Percentiles rank a stretch among this genome's conserved stretches.
phyloP scores from a whole-genome alignment of 2,329 filamentous ascomycete species.

The Claviceps pusilla region DNA sequence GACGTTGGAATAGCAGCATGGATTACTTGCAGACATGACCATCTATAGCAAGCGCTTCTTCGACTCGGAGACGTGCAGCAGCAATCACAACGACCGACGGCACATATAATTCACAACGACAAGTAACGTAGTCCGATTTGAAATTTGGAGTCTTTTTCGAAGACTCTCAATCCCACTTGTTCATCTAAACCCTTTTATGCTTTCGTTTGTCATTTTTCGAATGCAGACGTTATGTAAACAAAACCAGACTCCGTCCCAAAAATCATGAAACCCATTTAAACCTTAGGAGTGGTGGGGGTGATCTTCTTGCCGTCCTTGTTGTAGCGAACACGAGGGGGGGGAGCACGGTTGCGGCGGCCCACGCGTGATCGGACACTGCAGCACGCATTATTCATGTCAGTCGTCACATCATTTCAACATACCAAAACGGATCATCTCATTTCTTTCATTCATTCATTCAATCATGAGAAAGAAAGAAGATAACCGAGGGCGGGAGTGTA shows the following conservation, averaged over 20 bases:
- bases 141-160: slow-evolving; percentile 9
- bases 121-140: slow-evolving; percentile 12
- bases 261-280: slow-evolving; percentile 18
- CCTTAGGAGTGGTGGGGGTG: slow-evolving; percentile 49
- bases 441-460: not conserved
- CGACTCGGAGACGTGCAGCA: not conserved
- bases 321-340: slow-evolving; percentile 93
- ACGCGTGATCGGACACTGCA: slow-evolving; percentile 88
- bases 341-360: slow-evolving; percentile 96
- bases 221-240: slow-evolving; percentile 20
- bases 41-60: too few species aligned
- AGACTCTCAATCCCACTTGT: slow-evolving; percentile 18
- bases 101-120: slow-evolving; percentile 3
- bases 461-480: not conserved
- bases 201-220: slow-evolving; percentile 13
- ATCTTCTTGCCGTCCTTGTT: slow-evolving; percentile 99
- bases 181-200: slow-evolving; percentile 21
- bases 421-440: slow-evolving; percentile 8
- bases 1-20: not conserved
- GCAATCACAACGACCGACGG: not conserved
- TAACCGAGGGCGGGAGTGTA: slow-evolving; percentile 13
- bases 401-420: slow-evolving; percentile 11
- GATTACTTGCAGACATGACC: not conserved
- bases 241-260: slow-evolving; percentile 23
- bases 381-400: slow-evolving; percentile 17